Percentiles rank a stretch among this genome's conserved stretches.
These are phyloP conservation scores for Arabis hirsuta DNA, from an alignment of 345 rosid species.

Conservation along the genomic window DNA sequence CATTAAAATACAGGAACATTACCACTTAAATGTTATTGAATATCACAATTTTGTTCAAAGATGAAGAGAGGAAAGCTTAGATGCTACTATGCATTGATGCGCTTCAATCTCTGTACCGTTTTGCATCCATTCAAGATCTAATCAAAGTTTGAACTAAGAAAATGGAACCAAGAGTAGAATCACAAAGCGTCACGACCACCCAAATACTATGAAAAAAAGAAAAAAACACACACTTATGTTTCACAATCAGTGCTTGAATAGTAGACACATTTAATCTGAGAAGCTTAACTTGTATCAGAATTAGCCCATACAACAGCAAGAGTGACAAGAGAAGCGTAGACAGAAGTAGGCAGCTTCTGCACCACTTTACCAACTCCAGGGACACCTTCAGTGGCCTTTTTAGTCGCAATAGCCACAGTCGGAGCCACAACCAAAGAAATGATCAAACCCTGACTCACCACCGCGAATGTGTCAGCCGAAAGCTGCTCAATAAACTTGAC, in stretches of 20 bases:
- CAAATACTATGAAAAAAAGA: too few relatives aligned
- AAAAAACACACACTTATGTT: too few relatives aligned
- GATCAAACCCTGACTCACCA: conserved; percentile 83
- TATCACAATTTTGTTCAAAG: not conserved
- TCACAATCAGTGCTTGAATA: too few relatives aligned
- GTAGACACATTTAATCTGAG: not conserved
- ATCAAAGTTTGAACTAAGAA: not conserved
- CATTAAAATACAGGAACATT: conserved; percentile 7
- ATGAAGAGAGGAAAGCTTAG: conserved; percentile 3
- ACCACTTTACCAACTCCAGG: conserved; percentile 86
- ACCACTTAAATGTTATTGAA: not conserved
- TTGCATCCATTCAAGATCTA: not conserved
- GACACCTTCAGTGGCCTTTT: conserved; percentile 84
- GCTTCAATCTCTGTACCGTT: not conserved
- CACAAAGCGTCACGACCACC: too few relatives aligned
- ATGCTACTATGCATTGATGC: not conserved
- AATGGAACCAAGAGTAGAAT: too few relatives aligned
- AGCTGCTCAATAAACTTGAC: conserved; percentile 64
- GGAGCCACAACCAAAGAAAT: conserved; percentile 85
- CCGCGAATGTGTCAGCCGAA: conserved; percentile 61
- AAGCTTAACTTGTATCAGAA: conserved; percentile 29
- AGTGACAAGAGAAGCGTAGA: conserved; percentile 85
- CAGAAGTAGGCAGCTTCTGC: conserved; percentile 73
- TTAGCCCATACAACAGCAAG: conserved; percentile 64
- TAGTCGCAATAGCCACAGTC: conserved; percentile 84